These are phyloP conservation scores for Lactuca saligna DNA, from an alignment of 129 eudicot species.

Conservation along the genomic window DNA sequence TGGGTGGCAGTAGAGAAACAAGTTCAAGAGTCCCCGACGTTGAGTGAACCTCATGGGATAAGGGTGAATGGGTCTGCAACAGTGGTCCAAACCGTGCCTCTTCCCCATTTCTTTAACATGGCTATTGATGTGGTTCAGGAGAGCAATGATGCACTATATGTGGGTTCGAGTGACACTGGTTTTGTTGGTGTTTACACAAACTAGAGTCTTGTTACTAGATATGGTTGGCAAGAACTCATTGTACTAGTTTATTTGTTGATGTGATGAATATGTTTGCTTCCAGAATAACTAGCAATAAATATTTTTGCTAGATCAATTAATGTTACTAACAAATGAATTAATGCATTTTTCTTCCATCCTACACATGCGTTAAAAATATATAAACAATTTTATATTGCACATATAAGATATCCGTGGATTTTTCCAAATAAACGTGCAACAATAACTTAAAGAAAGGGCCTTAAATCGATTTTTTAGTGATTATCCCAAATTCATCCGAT, in stretches of 20 bases:
- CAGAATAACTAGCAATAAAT: not conserved
- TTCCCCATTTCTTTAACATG: constrained; percentile 13
- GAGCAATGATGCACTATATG: constrained; percentile 15
- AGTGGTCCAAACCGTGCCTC: constrained; percentile 18
- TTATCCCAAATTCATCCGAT: too few relatives aligned
- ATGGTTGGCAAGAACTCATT: not conserved
- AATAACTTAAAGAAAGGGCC: too few relatives aligned
- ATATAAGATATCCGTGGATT: too few relatives aligned
- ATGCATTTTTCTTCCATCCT: not conserved
- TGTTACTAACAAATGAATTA: not conserved
- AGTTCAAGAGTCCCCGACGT: not conserved
- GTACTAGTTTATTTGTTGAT: not conserved
- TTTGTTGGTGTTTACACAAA: constrained; percentile 31
- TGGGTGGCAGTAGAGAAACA: constrained; percentile 26
- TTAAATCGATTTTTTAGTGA: too few relatives aligned
- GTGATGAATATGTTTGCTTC: constrained; percentile 1
- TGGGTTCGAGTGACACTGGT: constrained; percentile 22
- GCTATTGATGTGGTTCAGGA: constrained; percentile 26
- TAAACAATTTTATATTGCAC: too few relatives aligned
- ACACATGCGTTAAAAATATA: not conserved
- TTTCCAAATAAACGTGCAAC: too few relatives aligned
- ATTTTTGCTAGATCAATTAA: not conserved
- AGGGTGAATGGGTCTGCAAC: constrained; percentile 28
- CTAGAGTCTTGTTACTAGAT: constrained; percentile 13
- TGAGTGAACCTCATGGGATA: constrained; percentile 18